Evolutionary conservation across 2,329 filamentous ascomycete species (phyloP).

Genomic region (Penicillium sp.): DNA sequence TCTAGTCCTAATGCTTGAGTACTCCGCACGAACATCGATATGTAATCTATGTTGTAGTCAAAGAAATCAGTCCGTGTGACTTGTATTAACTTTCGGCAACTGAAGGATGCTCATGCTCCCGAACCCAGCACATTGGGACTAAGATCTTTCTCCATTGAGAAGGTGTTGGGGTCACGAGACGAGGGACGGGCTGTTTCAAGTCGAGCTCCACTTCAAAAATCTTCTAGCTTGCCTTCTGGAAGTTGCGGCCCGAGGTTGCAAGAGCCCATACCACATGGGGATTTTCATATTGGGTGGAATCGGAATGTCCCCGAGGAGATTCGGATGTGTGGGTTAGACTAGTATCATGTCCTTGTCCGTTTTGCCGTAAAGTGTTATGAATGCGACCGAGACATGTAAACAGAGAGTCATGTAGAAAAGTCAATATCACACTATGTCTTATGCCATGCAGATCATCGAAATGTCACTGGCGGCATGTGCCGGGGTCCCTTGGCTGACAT

Average conservation of each 20-base stretch:
- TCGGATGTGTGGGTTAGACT: background rate
- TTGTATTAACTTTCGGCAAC: background rate
- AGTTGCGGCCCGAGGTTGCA: slow-evolving; percentile 14
- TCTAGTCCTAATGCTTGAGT: background rate
- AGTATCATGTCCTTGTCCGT: background rate
- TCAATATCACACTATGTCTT: background rate
- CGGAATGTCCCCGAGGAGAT: background rate
- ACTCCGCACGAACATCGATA: background rate
- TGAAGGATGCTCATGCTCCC: background rate
- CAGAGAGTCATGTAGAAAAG: background rate
- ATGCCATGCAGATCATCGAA: slow-evolving; percentile 1
- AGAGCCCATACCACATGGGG: slow-evolving; percentile 4
- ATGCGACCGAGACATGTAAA: slow-evolving; percentile 11
- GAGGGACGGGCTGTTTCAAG: slow-evolving; percentile 13
- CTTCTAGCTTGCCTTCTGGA: slow-evolving; percentile 18
- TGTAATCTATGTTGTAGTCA: background rate
- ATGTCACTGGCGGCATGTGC: background rate
- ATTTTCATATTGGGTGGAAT: slow-evolving; percentile 1
- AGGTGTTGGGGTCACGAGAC: slow-evolving; percentile 9
- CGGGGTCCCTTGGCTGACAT: background rate
- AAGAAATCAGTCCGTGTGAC: background rate
- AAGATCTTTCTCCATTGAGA: background rate
- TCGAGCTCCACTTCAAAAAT: slow-evolving; percentile 8
- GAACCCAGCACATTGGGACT: background rate
- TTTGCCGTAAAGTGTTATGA: slow-evolving; percentile 1